Evolutionary conservation across 257 asterid genomes (phyloP).

Genomic region (Cordia subcordata): DNA sequence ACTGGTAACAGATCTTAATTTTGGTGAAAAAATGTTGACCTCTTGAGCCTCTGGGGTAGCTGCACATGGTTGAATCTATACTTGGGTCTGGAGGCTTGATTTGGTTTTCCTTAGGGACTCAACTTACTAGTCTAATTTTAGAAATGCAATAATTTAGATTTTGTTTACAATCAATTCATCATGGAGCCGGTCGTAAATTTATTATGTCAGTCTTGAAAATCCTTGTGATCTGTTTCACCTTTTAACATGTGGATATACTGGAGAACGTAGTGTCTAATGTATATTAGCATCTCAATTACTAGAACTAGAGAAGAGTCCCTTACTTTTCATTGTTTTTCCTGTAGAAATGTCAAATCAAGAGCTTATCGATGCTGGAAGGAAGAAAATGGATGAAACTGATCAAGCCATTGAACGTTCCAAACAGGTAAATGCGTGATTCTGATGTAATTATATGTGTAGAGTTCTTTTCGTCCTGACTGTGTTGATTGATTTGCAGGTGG

Average conservation of each 20-base stretch:
- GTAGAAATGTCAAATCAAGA: constrained; percentile 96
- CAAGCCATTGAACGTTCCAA: constrained; percentile 98
- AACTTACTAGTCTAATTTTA: too few relatives aligned
- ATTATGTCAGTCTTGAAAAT: not conserved
- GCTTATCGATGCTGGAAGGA: constrained; percentile 73
- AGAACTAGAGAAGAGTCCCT: not conserved
- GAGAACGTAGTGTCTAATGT: not conserved
- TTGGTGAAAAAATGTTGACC: not conserved
- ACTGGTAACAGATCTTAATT: not conserved
- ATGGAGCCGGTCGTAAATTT: too few relatives aligned
- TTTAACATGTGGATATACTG: too few relatives aligned
- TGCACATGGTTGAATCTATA: not conserved
- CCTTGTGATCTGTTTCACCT: too few relatives aligned
- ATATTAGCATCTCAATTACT: not conserved
- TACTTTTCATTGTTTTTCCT: constrained; percentile 19
- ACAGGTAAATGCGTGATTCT: constrained; percentile 49
- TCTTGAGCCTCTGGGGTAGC: not conserved
- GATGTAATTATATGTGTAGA: constrained; percentile 12
- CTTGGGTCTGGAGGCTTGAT: too few relatives aligned
- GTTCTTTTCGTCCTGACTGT: constrained; percentile 19
- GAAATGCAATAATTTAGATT: too few relatives aligned
- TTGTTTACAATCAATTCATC: too few relatives aligned
- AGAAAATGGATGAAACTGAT: constrained; percentile 95
- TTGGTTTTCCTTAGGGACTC: too few relatives aligned
- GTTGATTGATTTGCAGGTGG: constrained; percentile 54